These are phyloP conservation scores for Barbarea vulgaris DNA, from an alignment of 345 rosid genomes.

Conservation along the genomic window DNA sequence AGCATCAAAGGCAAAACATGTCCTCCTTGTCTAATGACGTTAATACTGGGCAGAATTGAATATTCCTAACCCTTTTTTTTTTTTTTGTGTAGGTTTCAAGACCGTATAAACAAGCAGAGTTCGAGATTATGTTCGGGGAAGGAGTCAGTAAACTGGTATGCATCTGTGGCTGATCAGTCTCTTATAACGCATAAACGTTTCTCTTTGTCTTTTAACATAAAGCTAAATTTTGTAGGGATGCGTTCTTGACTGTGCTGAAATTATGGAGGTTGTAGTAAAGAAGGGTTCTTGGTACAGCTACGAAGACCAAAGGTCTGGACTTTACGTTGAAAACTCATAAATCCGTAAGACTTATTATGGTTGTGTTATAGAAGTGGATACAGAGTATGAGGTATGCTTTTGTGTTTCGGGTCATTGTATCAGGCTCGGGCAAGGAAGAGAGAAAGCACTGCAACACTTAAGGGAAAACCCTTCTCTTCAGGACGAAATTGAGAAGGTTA, in stretches of 20 bases:
- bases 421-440: conserved; percentile 98
- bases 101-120: conserved; percentile 96
- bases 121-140: conserved; percentile 93
- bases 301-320: conserved; percentile 75
- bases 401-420: conserved; percentile 10
- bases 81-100: conserved; percentile 71
- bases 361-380: background rate
- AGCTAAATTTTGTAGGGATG: conserved; percentile 68
- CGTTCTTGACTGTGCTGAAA: conserved; percentile 85
- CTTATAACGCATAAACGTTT: conserved; percentile 2
- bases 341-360: background rate
- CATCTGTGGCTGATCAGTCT: conserved; percentile 14
- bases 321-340: background rate
- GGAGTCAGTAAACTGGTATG: conserved; percentile 94
- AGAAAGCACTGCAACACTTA: conserved; percentile 80
- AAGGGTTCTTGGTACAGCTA: conserved; percentile 98
- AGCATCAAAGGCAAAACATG: conserved; percentile 20
- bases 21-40: background rate
- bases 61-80: background rate
- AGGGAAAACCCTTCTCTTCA: conserved; percentile 65
- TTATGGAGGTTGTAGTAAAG: conserved; percentile 76
- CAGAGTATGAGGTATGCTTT: background rate
- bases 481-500: conserved; percentile 86
- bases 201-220: conserved; percentile 21
- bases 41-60: background rate